A percentile compares a stretch with the other conserved stretches of the same genome.
These are phyloP conservation scores for Tetrapisispora phaffii DNA, from an alignment of 805 yeast species.

Conservation along the genomic window DNA sequence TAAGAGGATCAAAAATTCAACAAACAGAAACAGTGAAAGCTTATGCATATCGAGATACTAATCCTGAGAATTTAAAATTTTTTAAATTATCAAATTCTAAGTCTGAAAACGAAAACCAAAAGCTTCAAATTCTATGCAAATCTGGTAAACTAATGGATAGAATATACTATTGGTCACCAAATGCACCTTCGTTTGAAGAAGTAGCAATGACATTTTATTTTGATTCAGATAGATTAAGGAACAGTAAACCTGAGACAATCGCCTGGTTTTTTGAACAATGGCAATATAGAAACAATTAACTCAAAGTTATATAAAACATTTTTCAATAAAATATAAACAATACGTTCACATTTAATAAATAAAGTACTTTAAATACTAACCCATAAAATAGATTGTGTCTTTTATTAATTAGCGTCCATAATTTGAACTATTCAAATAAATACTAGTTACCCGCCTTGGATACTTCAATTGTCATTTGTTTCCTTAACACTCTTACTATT, in stretches of 20 bases:
- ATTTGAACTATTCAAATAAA: no score
- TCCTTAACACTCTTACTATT: no score
- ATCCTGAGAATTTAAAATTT: neutral
- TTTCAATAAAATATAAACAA: neutral
- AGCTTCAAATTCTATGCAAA: neutral
- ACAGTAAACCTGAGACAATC: constrained; percentile 1
- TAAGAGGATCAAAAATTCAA: neutral
- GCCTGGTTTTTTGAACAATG: constrained; percentile 2
- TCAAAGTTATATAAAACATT: neutral
- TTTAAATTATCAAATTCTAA: neutral
- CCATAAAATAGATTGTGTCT: no score
- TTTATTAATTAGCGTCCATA: no score
- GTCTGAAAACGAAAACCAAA: neutral
- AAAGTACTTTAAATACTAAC: no score
- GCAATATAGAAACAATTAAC: neutral
- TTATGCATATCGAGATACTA: neutral
- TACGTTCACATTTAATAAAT: no score
- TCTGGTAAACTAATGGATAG: constrained; percentile 1
- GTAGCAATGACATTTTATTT: constrained; percentile 1
- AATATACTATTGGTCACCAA: constrained; percentile 2
- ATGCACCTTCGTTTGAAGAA: constrained; percentile 4
- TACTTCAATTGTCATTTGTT: no score
- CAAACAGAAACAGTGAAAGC: neutral
- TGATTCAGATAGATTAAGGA: constrained; percentile 1
- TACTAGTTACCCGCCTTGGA: no score